phyloP scores from a whole-genome alignment of 2,329 filamentous ascomycete genomes.

The Eutypella sp. region DNA sequence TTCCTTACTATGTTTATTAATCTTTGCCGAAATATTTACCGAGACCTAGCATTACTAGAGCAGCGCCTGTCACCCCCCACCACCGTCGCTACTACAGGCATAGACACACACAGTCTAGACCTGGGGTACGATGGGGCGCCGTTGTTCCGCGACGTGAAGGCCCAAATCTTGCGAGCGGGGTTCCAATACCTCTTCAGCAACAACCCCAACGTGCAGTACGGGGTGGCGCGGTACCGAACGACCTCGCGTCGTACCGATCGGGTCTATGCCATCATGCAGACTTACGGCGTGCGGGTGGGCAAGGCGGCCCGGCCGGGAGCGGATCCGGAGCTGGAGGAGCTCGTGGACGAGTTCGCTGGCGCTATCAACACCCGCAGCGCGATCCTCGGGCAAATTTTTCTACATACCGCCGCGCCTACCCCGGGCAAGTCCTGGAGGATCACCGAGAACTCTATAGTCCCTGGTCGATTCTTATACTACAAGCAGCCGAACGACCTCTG shows the following conservation, averaged over 20 bases:
- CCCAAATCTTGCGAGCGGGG: background rate
- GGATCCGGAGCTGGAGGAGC: background rate
- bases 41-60: background rate
- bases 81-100: too few relatives aligned
- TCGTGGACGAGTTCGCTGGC: background rate
- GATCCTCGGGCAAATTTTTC: background rate
- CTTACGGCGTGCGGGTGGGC: background rate
- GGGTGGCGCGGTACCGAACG: background rate
- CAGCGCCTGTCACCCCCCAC: background rate
- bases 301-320: background rate
- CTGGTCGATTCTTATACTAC: background rate
- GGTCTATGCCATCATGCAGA: constrained; percentile 2
- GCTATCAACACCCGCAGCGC: background rate
- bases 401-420: background rate
- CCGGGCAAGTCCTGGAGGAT: background rate
- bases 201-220: background rate
- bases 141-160: background rate
- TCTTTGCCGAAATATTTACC: background rate
- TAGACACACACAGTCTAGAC: too few relatives aligned
- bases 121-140: too few relatives aligned
- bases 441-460: background rate
- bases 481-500: background rate
- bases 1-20: background rate
- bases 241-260: background rate
- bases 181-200: background rate